A percentile compares a stretch with the other conserved stretches of the same genome.
Evolutionary conservation across 305 asterid species (phyloP).

Genomic region (Fraxinus dipetala): DNA sequence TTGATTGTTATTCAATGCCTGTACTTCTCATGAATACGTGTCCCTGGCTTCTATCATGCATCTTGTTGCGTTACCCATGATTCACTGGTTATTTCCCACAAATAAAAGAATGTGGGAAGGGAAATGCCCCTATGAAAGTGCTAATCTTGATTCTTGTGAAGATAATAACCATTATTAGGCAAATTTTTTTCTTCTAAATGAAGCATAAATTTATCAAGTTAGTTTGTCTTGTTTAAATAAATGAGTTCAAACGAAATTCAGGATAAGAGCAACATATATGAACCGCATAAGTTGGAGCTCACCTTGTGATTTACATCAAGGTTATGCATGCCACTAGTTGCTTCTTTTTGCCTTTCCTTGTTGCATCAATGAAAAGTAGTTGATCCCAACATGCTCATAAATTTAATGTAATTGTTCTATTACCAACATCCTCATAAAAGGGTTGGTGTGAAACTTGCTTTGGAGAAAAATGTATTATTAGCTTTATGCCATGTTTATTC

Average conservation of each 20-base stretch:
- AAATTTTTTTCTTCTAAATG: background rate
- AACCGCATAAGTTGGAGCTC: background rate
- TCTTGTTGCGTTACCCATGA: background rate
- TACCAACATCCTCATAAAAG: background rate
- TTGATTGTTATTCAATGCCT: background rate
- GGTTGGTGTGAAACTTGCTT: background rate
- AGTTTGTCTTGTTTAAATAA: background rate
- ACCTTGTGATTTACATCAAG: background rate
- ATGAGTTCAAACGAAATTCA: background rate
- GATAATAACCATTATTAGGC: background rate
- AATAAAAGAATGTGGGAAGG: background rate
- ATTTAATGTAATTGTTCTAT: background rate
- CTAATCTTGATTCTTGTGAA: background rate
- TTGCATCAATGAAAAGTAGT: background rate
- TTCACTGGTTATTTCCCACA: background rate
- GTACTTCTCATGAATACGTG: background rate
- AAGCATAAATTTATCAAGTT: background rate
- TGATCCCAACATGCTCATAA: background rate
- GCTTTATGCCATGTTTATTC: background rate
- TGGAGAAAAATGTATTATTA: background rate
- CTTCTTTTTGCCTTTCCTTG: background rate
- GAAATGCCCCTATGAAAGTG: background rate
- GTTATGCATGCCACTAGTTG: background rate
- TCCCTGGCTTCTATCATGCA: background rate
- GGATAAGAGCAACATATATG: background rate